Base-by-base conservation (phyloP, 1,139 yeast species). In the Nakaseomyces glabratus region DNA sequence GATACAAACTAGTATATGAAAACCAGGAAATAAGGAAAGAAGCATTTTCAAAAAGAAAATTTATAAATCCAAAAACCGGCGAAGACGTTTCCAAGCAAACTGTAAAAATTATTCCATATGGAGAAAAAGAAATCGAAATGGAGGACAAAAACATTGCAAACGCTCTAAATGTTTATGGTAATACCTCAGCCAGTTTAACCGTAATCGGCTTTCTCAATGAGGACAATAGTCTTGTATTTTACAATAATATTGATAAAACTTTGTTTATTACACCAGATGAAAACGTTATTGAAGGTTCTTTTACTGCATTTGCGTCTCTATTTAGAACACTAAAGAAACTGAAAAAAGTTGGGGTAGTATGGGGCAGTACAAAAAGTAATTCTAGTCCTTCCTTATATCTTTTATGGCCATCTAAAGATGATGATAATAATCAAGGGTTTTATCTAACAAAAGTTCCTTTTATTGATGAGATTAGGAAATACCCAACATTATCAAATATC, bases 161-260 rank as follows among this genome's bases (percentile, higher is more conserved):
- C 23, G 44, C 70, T 3, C 50, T 60, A 20, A 48, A 55, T 21
- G 63, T 65, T 37, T 62, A 61, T 29, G 53, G 54, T 6, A 58
- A 57, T 2, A 54, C 51, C 4, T 61, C 58, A 2, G 67, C 75
- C 0, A 57, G 61, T 19, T 51, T 77, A 24, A 71, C 74, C 40
- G 57, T 88, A 2, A 47, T 86, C 7, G 93, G 95, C 1, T 86
- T 86, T 56, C 60, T 80, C 37, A 58, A 64, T 16, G 48, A 66
- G 4, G 41, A 52, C 2, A 49, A 53, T 14, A 58, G 63, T 26
- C 61, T 70, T 33, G 68, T 71, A 37, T 71, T 77, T 0, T 68
- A 63, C 32, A 74, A 76, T 52, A 71, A 70, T 41, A 55, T 72
- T 9, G 61, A 69, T 1, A 68, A 75, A 2, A 69, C 93, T 0